Evolutionary conservation across 306 rosid genomes (phyloP).

Genomic region (Medicago arabica): DNA sequence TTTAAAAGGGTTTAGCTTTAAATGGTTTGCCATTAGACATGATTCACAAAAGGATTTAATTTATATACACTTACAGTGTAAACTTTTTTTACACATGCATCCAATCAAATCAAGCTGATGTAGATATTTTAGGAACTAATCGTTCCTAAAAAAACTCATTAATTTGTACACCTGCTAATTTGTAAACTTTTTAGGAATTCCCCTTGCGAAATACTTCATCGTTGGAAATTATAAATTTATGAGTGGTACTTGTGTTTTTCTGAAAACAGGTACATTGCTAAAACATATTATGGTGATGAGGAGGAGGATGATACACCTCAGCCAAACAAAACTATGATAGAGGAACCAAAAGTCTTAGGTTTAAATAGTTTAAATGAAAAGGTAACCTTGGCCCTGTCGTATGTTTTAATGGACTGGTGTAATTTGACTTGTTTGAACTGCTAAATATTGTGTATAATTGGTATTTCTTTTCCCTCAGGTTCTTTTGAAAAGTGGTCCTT

Average conservation of each 20-base stretch:
- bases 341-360: conserved; percentile 84
- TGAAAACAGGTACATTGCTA: conserved; percentile 82
- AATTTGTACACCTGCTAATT: too few relatives aligned
- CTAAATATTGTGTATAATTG: conserved; percentile 38
- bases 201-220: background rate
- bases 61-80: too few relatives aligned
- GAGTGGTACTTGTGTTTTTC: conserved; percentile 43
- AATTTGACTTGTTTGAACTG: conserved; percentile 36
- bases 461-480: conserved; percentile 55
- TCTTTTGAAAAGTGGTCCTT: conserved; percentile 89
- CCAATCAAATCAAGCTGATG: too few relatives aligned
- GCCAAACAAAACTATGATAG: conserved; percentile 46
- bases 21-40: background rate
- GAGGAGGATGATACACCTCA: conserved; percentile 69
- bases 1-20: background rate
- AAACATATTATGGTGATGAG: conserved; percentile 64
- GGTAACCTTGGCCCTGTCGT: conserved; percentile 47
- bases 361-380: conserved; percentile 72
- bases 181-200: too few relatives aligned
- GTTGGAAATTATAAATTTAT: conserved; percentile 13
- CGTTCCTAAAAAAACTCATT: too few relatives aligned
- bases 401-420: conserved; percentile 5
- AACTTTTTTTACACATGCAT: too few relatives aligned
- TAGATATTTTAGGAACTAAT: too few relatives aligned
- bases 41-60: background rate